Evolutionary conservation across 2,329 filamentous ascomycete species (phyloP).

Genomic region (Cercospora nicotianae): DNA sequence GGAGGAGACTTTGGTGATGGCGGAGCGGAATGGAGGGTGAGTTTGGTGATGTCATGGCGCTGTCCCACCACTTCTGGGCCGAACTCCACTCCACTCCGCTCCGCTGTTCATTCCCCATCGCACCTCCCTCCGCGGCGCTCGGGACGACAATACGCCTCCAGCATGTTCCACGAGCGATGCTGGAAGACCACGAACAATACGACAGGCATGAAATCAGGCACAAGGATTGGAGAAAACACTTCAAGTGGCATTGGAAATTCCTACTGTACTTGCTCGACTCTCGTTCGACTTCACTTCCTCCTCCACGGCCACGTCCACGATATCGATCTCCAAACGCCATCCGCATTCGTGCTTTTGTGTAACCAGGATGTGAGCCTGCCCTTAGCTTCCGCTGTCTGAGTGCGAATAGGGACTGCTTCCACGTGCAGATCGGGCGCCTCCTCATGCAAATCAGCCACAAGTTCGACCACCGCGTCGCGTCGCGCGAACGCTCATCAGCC

Average conservation of each 20-base stretch:
- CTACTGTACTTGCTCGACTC: background rate
- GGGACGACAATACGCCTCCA: background rate
- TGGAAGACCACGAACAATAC: background rate
- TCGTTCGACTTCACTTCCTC: background rate
- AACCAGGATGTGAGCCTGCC: conserved; percentile 12
- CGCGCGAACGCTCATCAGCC: background rate
- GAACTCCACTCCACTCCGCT: background rate
- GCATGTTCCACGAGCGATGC: background rate
- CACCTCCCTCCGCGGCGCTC: background rate
- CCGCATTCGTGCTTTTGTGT: background rate
- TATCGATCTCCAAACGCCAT: background rate
- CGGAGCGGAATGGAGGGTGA: background rate
- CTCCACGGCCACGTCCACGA: background rate
- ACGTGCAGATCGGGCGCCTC: conserved; percentile 9
- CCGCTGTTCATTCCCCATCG: background rate
- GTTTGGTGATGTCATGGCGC: background rate
- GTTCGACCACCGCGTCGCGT: background rate
- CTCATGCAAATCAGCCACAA: background rate
- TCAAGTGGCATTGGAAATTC: background rate
- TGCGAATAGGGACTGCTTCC: conserved; percentile 7
- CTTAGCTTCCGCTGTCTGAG: conserved; percentile 1
- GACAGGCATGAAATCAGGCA: background rate
- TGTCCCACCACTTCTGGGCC: background rate
- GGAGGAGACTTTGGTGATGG: background rate
- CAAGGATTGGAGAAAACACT: background rate